Percentiles rank a stretch among this genome's conserved stretches.
Conservation (phyloP, 768 basidiomycete genomes). For the Termitomyces heimii region DNA sequence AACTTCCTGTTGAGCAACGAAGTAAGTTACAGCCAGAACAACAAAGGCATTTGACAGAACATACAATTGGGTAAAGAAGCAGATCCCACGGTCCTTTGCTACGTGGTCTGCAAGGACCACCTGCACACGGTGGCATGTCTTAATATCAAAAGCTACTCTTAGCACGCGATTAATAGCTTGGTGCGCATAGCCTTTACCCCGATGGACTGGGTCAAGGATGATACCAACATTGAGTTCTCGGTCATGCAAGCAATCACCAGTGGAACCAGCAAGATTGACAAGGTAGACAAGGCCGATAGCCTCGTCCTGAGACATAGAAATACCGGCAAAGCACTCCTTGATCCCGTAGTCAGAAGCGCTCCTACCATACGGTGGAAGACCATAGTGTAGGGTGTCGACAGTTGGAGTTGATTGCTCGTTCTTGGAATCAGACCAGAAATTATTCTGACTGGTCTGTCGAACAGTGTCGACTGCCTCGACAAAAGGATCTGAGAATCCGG, state of each 20-base stretch:
- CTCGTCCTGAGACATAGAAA: neutral
- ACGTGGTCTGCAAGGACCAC: constrained; percentile 42
- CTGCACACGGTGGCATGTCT: constrained; percentile 45
- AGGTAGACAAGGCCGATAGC: constrained; percentile 42
- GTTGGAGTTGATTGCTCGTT: neutral
- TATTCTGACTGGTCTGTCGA: neutral
- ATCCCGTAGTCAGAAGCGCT: neutral
- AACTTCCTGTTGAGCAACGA: constrained; percentile 38
- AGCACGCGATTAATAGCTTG: constrained; percentile 41
- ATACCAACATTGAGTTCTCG: constrained; percentile 54
- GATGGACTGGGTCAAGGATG: constrained; percentile 31
- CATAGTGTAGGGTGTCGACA: too few species aligned
- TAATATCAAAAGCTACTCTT: constrained; percentile 39
- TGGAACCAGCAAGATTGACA: constrained; percentile 19
- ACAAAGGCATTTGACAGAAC: constrained; percentile 3
- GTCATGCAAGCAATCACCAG: constrained; percentile 22
- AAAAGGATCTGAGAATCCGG: neutral
- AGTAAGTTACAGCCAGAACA: neutral
- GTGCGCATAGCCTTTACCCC: constrained; percentile 36
- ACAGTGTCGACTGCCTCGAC: neutral
- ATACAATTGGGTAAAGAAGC: constrained; percentile 42
- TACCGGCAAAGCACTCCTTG: neutral
- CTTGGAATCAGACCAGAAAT: neutral
- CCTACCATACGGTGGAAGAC: neutral
- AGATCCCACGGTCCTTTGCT: constrained; percentile 34